These are phyloP conservation scores for Leccinum imitatum DNA, from an alignment of 768 basidiomycete genomes.

Conservation along the genomic window DNA sequence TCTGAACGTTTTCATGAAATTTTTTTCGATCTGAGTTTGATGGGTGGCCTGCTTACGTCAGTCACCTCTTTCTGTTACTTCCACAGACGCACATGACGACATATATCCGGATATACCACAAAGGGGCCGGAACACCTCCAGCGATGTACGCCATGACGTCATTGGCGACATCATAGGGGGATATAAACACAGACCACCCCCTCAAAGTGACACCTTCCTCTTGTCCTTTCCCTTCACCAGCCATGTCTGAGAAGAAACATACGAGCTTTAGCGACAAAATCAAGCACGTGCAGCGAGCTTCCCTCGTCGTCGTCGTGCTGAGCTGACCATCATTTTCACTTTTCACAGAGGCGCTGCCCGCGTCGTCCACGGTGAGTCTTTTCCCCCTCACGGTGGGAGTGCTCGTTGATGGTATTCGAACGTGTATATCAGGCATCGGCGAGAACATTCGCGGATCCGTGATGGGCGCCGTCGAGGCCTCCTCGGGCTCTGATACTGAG, in stretches of 20 bases:
- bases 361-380: slow-evolving; percentile 35
- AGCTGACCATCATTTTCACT: background rate
- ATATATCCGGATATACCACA: slow-evolving; percentile 9
- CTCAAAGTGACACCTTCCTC: accelerated
- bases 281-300: slow-evolving; percentile 4
- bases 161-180: background rate
- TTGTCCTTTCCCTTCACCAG: background rate
- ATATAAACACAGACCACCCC: background rate
- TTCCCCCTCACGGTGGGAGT: background rate
- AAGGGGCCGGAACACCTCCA: slow-evolving; percentile 6
- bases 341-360: slow-evolving; percentile 35
- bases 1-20: too few relatives aligned
- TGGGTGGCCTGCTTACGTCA: background rate
- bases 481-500: slow-evolving; percentile 22
- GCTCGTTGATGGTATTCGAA: slow-evolving; percentile 1
- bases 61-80: background rate
- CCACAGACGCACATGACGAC: slow-evolving; percentile 19
- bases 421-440: slow-evolving; percentile 37
- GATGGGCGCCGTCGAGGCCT: slow-evolving; percentile 40
- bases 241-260: slow-evolving; percentile 2
- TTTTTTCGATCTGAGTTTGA: background rate
- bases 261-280: slow-evolving; percentile 14
- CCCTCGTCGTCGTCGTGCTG: background rate
- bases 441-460: slow-evolving; percentile 46
- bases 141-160: slow-evolving; percentile 19